phyloP scores from a whole-genome alignment of 1,284 basidiomycete genomes.

The Irpex rosettiformis region DNA sequence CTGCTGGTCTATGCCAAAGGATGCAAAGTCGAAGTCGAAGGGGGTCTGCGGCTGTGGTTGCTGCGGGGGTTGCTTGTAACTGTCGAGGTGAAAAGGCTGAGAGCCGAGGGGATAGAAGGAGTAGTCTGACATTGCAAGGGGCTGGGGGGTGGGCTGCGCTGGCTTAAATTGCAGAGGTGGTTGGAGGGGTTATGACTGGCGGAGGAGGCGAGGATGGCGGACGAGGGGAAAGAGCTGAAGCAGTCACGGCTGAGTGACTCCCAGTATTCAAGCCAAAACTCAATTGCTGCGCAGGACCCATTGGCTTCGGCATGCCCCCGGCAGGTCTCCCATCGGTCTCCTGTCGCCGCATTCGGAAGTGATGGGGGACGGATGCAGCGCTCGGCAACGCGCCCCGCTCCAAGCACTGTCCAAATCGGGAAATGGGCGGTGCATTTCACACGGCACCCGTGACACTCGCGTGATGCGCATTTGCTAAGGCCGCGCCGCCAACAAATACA shows the following conservation, averaged over 20 bases:
- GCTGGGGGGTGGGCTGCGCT: slow-evolving; percentile 5
- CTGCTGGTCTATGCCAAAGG: slow-evolving; percentile 58
- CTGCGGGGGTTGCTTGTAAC: slow-evolving; percentile 29
- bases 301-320: slow-evolving; percentile 7
- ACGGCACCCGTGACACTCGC: neutral
- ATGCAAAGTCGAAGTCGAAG: slow-evolving; percentile 54
- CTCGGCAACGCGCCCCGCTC: slow-evolving; percentile 5
- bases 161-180: slow-evolving; percentile 8
- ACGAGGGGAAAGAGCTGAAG: slow-evolving; percentile 9
- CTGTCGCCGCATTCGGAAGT: slow-evolving; percentile 6
- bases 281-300: slow-evolving; percentile 15
- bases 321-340: slow-evolving; percentile 6
- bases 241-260: slow-evolving; percentile 2
- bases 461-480: neutral
- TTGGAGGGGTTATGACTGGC: slow-evolving; percentile 16
- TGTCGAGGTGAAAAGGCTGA: slow-evolving; percentile 17
- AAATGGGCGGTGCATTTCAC: slow-evolving; percentile 1
- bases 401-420: slow-evolving; percentile 7
- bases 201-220: slow-evolving; percentile 16
- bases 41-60: slow-evolving; percentile 43
- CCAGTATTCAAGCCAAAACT: slow-evolving; percentile 2
- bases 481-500: neutral
- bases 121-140: slow-evolving; percentile 15
- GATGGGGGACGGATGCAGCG: slow-evolving; percentile 9
- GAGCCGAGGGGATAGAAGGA: slow-evolving; percentile 19